Evolutionary conservation across 2,329 filamentous ascomycete genomes (phyloP).

Genomic region (Fusarium duplospermum): DNA sequence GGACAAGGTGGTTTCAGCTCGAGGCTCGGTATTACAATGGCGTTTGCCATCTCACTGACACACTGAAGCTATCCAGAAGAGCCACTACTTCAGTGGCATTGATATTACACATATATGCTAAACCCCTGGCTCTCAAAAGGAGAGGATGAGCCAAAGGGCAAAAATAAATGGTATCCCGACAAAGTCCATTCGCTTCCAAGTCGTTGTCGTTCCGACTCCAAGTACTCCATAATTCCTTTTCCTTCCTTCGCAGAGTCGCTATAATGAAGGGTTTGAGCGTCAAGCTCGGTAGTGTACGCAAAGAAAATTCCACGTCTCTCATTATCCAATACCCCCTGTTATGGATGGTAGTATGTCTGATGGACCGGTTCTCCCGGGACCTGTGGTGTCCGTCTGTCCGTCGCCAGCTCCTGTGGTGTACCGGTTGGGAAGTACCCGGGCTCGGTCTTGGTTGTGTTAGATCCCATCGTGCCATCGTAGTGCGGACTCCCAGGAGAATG

Average conservation of each 20-base stretch:
- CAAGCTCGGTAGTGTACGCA: constrained; percentile 1
- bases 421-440: constrained; percentile 32
- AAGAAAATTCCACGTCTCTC: constrained; percentile 2
- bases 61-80: neutral
- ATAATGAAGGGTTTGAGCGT: constrained; percentile 14
- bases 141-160: constrained; percentile 24
- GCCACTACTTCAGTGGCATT: neutral
- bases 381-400: constrained; percentile 28
- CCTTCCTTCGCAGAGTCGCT: constrained; percentile 2
- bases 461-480: constrained; percentile 30
- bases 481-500: constrained; percentile 35
- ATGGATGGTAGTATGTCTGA: constrained; percentile 44
- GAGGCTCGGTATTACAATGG: neutral
- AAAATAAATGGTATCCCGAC: constrained; percentile 20
- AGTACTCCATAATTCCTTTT: constrained; percentile 27
- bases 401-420: constrained; percentile 41
- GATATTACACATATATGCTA: constrained; percentile 23
- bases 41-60: neutral
- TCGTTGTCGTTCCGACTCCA: constrained; percentile 5
- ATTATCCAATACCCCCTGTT: neutral
- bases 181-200: constrained; percentile 18
- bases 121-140: constrained; percentile 15
- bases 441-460: constrained; percentile 32
- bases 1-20: neutral
- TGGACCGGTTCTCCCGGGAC: constrained; percentile 25